These are phyloP conservation scores for Colletotrichum paranaense DNA, from an alignment of 2,329 filamentous ascomycete genomes.

Conservation along the genomic window DNA sequence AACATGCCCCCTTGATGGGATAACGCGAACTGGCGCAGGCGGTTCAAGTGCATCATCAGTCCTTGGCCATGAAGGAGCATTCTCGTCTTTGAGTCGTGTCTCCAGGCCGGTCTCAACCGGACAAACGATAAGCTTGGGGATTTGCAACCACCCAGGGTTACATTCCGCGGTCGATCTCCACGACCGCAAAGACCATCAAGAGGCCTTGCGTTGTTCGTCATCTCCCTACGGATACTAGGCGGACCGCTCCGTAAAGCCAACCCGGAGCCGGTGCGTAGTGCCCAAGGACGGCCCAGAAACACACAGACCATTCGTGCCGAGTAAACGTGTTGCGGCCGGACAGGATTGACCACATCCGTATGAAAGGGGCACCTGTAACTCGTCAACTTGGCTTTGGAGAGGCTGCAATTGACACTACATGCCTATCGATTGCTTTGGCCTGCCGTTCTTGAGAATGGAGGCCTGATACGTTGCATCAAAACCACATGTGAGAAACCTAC, in stretches of 20 bases:
- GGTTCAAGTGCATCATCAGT: not conserved
- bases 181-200: constrained; percentile 31
- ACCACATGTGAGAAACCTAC: not conserved
- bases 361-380: not conserved
- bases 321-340: not conserved
- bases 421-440: not conserved
- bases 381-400: not conserved
- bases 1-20: not conserved
- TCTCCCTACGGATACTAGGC: not conserved
- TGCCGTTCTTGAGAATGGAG: not conserved
- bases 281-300: not conserved
- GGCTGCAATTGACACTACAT: not conserved
- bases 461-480: not conserved
- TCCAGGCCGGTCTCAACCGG: not conserved
- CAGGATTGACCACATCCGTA: not conserved
- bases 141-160: constrained; percentile 18
- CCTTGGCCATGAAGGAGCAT: not conserved
- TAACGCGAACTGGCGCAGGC: not conserved
- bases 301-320: constrained; percentile 28
- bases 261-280: constrained; percentile 19
- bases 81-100: not conserved
- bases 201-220: constrained; percentile 19
- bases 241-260: constrained; percentile 28
- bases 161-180: constrained; percentile 21
- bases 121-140: not conserved